Conservation (phyloP, 805 yeast species). For the Metschnikowia gelsemii region DNA sequence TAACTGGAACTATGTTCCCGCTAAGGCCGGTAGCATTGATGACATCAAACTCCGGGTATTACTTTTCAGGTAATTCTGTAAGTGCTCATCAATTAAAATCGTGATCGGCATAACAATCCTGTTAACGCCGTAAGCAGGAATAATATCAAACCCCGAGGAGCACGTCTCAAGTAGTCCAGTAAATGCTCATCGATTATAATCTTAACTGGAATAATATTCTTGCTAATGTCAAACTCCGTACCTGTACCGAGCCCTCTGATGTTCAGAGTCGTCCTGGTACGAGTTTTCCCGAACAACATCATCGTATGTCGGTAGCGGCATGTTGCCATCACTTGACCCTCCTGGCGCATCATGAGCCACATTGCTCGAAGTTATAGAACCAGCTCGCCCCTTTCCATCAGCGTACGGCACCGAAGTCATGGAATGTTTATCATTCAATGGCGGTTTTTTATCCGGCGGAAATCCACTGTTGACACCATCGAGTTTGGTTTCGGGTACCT, state of each 20-base stretch:
- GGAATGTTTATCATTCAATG: conserved; percentile 24
- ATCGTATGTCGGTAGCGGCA: conserved; percentile 35
- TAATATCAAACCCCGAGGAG: too few relatives aligned
- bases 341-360: background rate
- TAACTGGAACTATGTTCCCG: too few relatives aligned
- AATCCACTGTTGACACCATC: conserved; percentile 28
- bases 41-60: too few relatives aligned
- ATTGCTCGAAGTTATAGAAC: background rate
- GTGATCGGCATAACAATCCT: too few relatives aligned
- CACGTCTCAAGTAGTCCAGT: background rate
- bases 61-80: too few relatives aligned
- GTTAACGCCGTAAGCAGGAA: too few relatives aligned
- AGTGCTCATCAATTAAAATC: too few relatives aligned
- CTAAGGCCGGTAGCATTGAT: too few relatives aligned
- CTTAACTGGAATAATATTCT: too few relatives aligned
- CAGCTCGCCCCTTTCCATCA: background rate
- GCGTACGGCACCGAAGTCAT: background rate
- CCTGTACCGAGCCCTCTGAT: conserved; percentile 33
- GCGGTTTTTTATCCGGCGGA: conserved; percentile 56
- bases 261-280: conserved; percentile 34
- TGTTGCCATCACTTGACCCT: background rate
- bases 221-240: conserved; percentile 15
- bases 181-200: background rate
- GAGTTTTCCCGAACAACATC: conserved; percentile 34
- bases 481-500: background rate